Base-by-base conservation (phyloP, 1,139 yeast genomes). In the Candida albicans region DNA sequence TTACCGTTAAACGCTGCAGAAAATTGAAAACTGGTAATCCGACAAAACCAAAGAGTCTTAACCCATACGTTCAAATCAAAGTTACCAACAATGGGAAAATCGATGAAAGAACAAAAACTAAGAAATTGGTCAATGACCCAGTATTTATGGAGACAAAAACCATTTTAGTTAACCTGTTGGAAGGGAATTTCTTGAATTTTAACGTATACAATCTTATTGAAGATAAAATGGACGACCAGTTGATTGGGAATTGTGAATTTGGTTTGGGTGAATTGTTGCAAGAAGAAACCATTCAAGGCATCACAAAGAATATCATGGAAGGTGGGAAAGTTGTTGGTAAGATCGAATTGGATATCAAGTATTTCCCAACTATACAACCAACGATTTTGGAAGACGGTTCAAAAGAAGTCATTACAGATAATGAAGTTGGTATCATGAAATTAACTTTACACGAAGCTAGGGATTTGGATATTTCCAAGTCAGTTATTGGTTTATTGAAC, bases 371-470 rank as follows among this genome's bases (percentile, higher is more conserved):
- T 13, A 57, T 79, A 46, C 68, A 70, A 39, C 76, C 78, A 43
- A 63, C 65, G 47, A 65, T 57, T 9, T 66, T 75, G 52, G 77
- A 71, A 37, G 82, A 77, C 53, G 82, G 83, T 39, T 62, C 75
- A 12, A 73, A 69, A 51, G 77, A 72, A 50, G 70, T 67, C n/a
- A 55, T 65, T 53, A 58, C 78, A 40, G 85, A 81, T 44, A 63
- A 81, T 7, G 87, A 84, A 55, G 79, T 81, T 44, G 95, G 93
- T 68, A 81, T 86, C 47, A 68, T 84, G 65, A 85, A 84, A 57
- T 63, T 93, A 43, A 78, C 80, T 22, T 71, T 93, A 45, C 84
- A 85, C 53, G 84, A 83, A 54, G 93, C 90, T 37, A 79, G 79
- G 51, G 79, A 82, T 46, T 75, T 93, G 58, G 95, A 87, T 57